Base-by-base conservation (phyloP, 73 alveolate species). In the Paraurostyla sp. region DNA sequence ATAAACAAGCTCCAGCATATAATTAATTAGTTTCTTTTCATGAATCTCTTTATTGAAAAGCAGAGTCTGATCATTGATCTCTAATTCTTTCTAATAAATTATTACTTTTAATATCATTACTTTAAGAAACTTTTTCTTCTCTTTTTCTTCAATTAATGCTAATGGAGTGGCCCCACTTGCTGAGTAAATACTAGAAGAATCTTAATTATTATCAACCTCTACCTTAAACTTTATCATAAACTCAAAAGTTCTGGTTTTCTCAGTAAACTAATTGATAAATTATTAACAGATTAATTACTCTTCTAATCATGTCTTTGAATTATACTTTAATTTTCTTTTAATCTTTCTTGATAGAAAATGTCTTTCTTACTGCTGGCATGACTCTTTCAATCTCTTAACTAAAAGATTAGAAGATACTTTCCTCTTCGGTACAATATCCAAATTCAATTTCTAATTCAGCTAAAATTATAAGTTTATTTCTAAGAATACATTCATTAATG, bases 351-450 rank as follows among this genome's bases (percentile, higher is more conserved):
- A 73, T 52, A n/a, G 73, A 3, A 40, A 65, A 86, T 20, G 51
- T 71, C 80, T 36, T 75, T 25, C 58, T 75, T 11, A 86, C 29
- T n/a, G 27, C n/a, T 16, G 93, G 93, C 9, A 73, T 18, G n/a
- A 18, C 40, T 38, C 89, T 73, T 38, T 51, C 76, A 4, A 45
- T 16, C 13, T 86, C 89, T 20, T 86, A 41, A 33, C 71, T 48
- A 49, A 86, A 75, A 7, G 88, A 71, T 23, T 75, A 18, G 35
- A 85, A 60, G 40, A 85, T 49, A 50, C 88, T 71, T 35, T 85
- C 93, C 65, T 85, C 93, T 54, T 85, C 93, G 7, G 88, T 35
- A 40, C 93, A 80, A 29, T 85, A 85, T 42, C 88, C 93, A 51
- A 33, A 85, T 51, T 85, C 93, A n/a, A 85, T 43, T 22, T 85